Conservation (phyloP, 129 eudicot genomes). For the Helichrysum umbraculigerum region DNA sequence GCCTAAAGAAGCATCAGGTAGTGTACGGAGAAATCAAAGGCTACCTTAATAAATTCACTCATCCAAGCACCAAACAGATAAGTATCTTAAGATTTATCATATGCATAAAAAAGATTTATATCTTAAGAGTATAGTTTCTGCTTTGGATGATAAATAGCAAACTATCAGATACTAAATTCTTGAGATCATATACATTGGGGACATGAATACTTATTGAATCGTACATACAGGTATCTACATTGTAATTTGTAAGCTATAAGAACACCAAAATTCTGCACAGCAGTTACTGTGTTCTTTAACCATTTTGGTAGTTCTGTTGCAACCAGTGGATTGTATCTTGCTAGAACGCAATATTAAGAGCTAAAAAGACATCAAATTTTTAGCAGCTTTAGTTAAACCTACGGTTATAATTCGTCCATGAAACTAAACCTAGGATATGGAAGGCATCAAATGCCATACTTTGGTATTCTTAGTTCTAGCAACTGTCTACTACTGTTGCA, state of each 20-base stretch:
- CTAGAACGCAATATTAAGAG: neutral
- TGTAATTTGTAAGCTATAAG: neutral
- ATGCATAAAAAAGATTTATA: neutral
- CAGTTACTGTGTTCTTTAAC: neutral
- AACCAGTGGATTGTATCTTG: neutral
- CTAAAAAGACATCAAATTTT: neutral
- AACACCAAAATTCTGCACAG: neutral
- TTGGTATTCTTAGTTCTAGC: neutral
- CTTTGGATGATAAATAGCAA: neutral
- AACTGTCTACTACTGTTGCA: neutral
- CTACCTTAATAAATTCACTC: neutral
- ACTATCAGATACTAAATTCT: neutral
- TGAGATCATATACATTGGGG: neutral
- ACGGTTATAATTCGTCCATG: neutral
- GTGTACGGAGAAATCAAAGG: neutral
- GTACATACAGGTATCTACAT: neutral
- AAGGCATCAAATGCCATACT: neutral
- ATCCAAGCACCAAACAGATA: neutral
- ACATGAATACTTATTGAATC: neutral
- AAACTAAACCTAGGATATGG: conserved; percentile 10
- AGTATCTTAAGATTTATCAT: neutral
- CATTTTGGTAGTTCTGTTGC: neutral
- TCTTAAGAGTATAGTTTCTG: neutral
- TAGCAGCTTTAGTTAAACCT: neutral
- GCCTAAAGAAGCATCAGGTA: conserved; percentile 1